A percentile compares a stretch with the other conserved stretches of the same genome.
Conservation (phyloP, 2,329 filamentous ascomycete species). For the Fusarium circinatum region DNA sequence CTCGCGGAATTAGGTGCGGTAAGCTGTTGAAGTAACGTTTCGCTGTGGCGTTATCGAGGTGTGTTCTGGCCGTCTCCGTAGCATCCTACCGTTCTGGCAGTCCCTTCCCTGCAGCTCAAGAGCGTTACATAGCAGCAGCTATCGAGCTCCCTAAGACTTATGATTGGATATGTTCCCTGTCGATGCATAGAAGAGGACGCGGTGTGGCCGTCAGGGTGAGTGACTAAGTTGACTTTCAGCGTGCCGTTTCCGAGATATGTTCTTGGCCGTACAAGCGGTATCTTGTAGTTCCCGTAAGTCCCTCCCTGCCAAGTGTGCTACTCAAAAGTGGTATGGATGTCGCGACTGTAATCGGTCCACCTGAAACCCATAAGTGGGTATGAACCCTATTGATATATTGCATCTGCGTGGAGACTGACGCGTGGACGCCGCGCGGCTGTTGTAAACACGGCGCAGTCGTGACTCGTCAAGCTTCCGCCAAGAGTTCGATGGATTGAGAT, state of each 20-base stretch:
- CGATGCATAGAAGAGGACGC: not conserved
- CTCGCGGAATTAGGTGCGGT: not conserved
- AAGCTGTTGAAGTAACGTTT: not conserved
- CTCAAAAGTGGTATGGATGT: not conserved
- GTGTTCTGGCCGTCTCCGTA: not conserved
- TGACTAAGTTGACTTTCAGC: not conserved
- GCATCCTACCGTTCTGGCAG: not conserved
- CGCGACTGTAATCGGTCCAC: not conserved
- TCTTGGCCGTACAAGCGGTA: not conserved
- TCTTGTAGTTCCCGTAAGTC: not conserved
- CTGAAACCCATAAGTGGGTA: not conserved
- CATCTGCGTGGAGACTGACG: not conserved
- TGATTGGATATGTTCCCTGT: not conserved
- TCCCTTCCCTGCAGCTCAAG: fast-evolving
- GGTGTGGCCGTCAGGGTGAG: not conserved
- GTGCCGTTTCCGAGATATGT: not conserved
- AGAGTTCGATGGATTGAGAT: not conserved
- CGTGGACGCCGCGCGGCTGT: not conserved
- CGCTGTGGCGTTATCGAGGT: not conserved
- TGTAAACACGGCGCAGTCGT: fast-evolving
- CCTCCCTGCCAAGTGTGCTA: not conserved
- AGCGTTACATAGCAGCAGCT: fast-evolving
- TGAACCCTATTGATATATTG: not conserved
- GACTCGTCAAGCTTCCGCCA: not conserved
- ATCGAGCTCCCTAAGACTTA: not conserved